These are phyloP conservation scores for Grosmannia serpens DNA, from an alignment of 2,329 filamentous ascomycete genomes.

Conservation along the genomic window DNA sequence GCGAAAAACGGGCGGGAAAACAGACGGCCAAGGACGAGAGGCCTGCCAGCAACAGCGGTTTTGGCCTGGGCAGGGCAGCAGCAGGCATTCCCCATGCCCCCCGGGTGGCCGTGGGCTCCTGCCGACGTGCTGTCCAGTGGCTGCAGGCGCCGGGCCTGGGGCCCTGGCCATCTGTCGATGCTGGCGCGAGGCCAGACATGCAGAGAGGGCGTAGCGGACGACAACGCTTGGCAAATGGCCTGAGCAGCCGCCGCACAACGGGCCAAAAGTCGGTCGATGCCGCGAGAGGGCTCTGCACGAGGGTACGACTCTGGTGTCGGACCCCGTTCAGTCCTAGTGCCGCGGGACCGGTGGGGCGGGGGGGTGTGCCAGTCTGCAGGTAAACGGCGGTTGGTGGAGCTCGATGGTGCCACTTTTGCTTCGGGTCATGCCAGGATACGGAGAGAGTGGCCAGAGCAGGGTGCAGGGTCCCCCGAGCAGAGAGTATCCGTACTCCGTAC, in stretches of 20 bases:
- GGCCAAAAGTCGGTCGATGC: slow-evolving; percentile 20
- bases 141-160: neutral
- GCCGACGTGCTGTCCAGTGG: neutral
- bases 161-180: slow-evolving; percentile 1
- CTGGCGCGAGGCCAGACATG: slow-evolving; percentile 5
- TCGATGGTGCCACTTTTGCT: slow-evolving; percentile 14
- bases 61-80: neutral
- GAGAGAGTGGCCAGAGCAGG: slow-evolving; percentile 10
- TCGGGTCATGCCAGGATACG: slow-evolving; percentile 10
- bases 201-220: slow-evolving; percentile 7
- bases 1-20: neutral
- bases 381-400: slow-evolving; percentile 4
- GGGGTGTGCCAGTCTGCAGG: neutral
- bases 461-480: neutral
- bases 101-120: neutral
- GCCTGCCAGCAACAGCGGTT: neutral
- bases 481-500: no score
- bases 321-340: neutral
- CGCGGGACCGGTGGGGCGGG: neutral
- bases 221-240: slow-evolving; percentile 19
- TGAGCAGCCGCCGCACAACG: slow-evolving; percentile 16
- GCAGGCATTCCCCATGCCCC: neutral
- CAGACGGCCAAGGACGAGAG: no score
- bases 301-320: neutral
- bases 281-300: slow-evolving; percentile 6